Evolutionary conservation across 768 basidiomycete genomes (phyloP), one percentile per base, ranked within the genome.

Genomic region (Strobilomyces dryophilus): DNA sequence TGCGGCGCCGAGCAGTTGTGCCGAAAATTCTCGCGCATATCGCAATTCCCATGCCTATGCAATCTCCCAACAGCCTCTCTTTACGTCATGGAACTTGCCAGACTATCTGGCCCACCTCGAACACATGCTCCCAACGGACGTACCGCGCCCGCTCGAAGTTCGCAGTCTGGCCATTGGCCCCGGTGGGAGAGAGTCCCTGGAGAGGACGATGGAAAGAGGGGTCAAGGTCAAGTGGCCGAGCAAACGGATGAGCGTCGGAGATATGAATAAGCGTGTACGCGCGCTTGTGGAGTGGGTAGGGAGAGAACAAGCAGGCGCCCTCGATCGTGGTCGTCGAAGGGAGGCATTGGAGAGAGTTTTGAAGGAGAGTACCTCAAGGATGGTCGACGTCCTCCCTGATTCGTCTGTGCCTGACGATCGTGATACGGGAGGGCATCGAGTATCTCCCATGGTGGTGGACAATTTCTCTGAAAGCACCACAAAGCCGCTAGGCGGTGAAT

Each of bases 261-360:
- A 98, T 68, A 95, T 98, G 92, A 90, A 92, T 69, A 97, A 97
- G 73, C 84, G 95, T 24, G 91, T 95, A 21, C 79, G 91, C 34
- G 82, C 87, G 40, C 77, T 98, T 45, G 83, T 95, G 18, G 95
- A 97, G 63, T 98, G 90, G 84, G 92, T 97, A n/a, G 89, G 87
- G 27, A 76, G 92, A 52, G 89, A 92, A 64, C 89, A 92, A 69
- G 89, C 86, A 8, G 82, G 76, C 58, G 85, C 86, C 10, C 74
- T 79, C 35, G 90, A 91, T 65, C 81, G 90, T 40, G 77, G 76
- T 27, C 77, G 88, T 59, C 74, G 89, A 56, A 77, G 79, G 58
- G 84, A 86, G 45, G 84, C 89, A 3, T 66, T 92, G 55, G 80
- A 82, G 52, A 80, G 76, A 43, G 76, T 79, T 3, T 66, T 88